Evolutionary conservation across 225 moss, liverwort and hornwort genomes (phyloP).

Genomic region (Marchantia polymorpha): DNA sequence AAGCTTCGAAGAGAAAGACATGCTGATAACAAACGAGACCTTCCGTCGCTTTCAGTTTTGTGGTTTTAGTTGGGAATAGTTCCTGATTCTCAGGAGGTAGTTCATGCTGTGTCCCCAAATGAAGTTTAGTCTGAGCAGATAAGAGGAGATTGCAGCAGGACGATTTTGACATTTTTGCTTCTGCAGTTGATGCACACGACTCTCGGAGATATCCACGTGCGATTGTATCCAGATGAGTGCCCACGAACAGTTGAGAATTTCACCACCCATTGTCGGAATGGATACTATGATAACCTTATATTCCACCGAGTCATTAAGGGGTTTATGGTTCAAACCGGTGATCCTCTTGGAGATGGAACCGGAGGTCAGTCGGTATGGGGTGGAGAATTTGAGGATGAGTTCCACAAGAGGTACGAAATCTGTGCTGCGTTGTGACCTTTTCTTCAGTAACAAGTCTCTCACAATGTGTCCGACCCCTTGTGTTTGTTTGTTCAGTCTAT

Average conservation of each 20-base stretch:
- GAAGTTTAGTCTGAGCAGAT: background rate
- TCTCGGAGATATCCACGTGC: constrained; percentile 83
- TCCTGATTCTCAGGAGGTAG: background rate
- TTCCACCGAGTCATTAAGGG: constrained; percentile 99
- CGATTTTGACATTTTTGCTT: background rate
- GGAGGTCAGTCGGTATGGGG: constrained; percentile 99
- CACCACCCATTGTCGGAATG: constrained; percentile 98
- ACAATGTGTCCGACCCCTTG: background rate
- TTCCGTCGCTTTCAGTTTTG: background rate
- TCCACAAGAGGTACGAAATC: constrained; percentile 78
- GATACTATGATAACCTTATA: constrained; percentile 98
- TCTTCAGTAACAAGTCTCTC: background rate
- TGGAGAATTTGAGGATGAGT: constrained; percentile 99
- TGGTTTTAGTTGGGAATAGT: background rate
- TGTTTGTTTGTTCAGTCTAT: background rate
- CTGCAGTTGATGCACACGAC: constrained; percentile 86
- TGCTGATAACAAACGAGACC: background rate
- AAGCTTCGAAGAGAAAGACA: background rate
- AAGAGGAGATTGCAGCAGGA: too few species aligned
- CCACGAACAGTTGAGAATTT: constrained; percentile 98
- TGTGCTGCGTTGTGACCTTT: background rate
- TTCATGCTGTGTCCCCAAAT: background rate
- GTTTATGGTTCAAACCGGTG: constrained; percentile 99
- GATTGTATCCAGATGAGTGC: constrained; percentile 97
- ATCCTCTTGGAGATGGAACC: constrained; percentile 97